Percentiles rank a stretch among this genome's conserved stretches.
Conservation (phyloP, 192 early-diverging fungal genomes). For the Fimicolochytrium jonesii region DNA sequence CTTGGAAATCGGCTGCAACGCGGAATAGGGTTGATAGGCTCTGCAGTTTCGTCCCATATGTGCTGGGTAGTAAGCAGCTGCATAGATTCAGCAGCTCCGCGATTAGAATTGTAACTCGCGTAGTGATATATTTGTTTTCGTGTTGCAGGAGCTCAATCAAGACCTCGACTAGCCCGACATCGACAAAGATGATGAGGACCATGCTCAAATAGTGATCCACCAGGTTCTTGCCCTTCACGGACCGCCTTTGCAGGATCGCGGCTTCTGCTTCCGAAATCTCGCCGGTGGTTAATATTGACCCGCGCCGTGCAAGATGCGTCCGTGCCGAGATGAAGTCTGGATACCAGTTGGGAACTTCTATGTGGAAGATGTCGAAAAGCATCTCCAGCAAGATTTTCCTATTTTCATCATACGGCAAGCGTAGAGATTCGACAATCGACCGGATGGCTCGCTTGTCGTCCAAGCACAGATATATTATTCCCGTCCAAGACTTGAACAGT, state of each 20-base stretch:
- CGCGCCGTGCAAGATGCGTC: neutral
- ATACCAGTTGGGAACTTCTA: conserved; percentile 59
- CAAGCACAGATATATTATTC: conserved; percentile 69
- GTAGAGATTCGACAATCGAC: conserved; percentile 66
- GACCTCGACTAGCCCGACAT: conserved; percentile 61
- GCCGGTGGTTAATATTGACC: neutral
- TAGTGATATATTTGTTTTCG: conserved; percentile 54
- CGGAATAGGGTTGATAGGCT: conserved; percentile 68
- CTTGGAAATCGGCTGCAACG: conserved; percentile 70
- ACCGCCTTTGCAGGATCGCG: neutral
- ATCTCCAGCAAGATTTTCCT: conserved; percentile 74
- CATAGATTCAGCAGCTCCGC: conserved; percentile 74
- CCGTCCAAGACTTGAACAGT: conserved; percentile 72
- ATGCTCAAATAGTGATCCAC: conserved; percentile 68
- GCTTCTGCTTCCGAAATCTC: no score
- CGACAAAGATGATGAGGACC: conserved; percentile 71
- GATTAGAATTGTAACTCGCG: conserved; percentile 66
- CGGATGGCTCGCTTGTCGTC: conserved; percentile 66
- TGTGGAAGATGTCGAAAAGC: conserved; percentile 73
- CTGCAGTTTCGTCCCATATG: conserved; percentile 44
- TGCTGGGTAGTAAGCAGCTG: conserved; percentile 58
- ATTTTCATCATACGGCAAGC: conserved; percentile 67
- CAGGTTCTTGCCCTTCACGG: conserved; percentile 51
- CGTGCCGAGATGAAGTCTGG: conserved; percentile 20
- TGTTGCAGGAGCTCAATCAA: conserved; percentile 67